Base-by-base conservation (phyloP, 2,329 filamentous ascomycete species). In the Graphilbum ipis-grandicollis region DNA sequence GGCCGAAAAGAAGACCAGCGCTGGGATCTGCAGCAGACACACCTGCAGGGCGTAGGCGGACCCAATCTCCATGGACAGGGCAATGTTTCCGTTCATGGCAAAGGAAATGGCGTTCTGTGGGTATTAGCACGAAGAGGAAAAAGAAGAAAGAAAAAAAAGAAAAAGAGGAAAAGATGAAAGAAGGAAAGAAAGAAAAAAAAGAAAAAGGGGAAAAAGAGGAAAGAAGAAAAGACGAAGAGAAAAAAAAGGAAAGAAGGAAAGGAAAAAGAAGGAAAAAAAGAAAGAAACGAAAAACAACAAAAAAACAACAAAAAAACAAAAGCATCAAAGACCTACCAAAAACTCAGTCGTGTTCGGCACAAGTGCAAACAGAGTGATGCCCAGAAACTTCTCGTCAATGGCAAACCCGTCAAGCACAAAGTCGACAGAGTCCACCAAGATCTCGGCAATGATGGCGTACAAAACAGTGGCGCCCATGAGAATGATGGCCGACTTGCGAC, bases 11-110 rank as follows among this genome's bases (percentile, higher is more conserved):
- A 93, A 66, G 1, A 98, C 88, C 2, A 98, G 65, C 1, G 85
- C 85, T 0, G 90, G 90, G 17, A 96, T 86, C 53, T 98, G 90
- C 17, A 98, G 67, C 21, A 98, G 67, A 52, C 88, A 94, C 35
- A 98, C 90, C 57, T 98, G 90, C 31, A 98, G 65, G 2, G 90
- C 90, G 52, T 98, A 98, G 2, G 88, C 88, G 1, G 86, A 94
- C 46, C 90, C 90, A 47, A 98, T 98, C 53, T 98, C 90, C 90
- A 98, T 98, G 28, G 85, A 94, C 15, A 98, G 63, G 0, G 90
- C 90, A 56, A 98, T 96, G 56, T 98, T 98, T 41, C 90, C 90
- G 52, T 98, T 96, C 88, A 98, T 98, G 37, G 90, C 90, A 54
- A 98, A 98, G 1, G 86, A 94, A 41, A 98, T 98, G 53, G 88